phyloP scores from a whole-genome alignment of 73 alveolate species.

The Tetrahymena malaccensis region DNA sequence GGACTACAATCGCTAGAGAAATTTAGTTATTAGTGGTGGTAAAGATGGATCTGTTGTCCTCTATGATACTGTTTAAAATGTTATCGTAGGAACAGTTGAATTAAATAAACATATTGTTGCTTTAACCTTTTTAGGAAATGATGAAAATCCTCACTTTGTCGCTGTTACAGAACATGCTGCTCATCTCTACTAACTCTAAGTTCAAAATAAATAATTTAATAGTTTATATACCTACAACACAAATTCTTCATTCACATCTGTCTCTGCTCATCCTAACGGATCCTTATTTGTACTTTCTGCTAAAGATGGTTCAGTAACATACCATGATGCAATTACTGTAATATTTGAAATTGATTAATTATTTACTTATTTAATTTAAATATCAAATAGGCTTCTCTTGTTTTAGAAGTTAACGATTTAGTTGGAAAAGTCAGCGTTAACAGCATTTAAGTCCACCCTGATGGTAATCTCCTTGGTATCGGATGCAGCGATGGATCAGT shows the following conservation, averaged over 20 bases:
- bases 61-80: not conserved
- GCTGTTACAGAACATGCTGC: conserved; percentile 19
- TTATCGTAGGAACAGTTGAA: not conserved
- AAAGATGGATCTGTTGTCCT: conserved; percentile 11
- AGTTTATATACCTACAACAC: not conserved
- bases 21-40: conserved; percentile 21
- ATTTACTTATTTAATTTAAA: not conserved
- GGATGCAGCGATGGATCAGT: conserved; percentile 12
- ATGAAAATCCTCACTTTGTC: conserved; percentile 18
- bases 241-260: not conserved
- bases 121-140: conserved; percentile 2
- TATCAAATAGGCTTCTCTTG: not conserved
- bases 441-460: conserved; percentile 30
- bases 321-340: conserved; percentile 4
- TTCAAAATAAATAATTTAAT: not conserved
- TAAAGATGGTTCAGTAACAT: conserved; percentile 9
- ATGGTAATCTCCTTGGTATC: conserved; percentile 17
- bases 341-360: not conserved
- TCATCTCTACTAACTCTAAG: not conserved
- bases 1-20: not conserved
- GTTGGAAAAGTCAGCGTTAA: conserved; percentile 2
- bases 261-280: conserved; percentile 23
- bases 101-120: not conserved
- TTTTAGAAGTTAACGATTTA: conserved; percentile 13
- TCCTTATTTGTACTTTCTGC: conserved; percentile 1